A percentile compares a stretch with the other conserved stretches of the same genome.
These are phyloP conservation scores for Skeletonema tropicum DNA, from an alignment of 108 stramenopile genomes.

Conservation along the genomic window DNA sequence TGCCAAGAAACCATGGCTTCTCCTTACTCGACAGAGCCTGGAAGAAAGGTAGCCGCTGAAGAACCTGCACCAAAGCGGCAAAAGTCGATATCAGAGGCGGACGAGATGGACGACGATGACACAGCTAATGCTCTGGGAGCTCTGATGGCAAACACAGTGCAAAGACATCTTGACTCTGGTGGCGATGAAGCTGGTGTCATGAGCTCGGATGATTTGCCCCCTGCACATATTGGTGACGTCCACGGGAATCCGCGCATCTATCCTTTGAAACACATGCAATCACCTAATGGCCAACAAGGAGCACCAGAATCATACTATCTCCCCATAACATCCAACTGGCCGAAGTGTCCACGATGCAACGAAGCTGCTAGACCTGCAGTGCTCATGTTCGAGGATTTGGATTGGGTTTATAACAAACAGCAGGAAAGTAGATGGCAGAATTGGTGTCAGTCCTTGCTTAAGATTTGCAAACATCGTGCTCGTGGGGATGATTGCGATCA, in stretches of 20 bases:
- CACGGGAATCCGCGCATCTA: slow-evolving; percentile 23
- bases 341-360: slow-evolving; percentile 46
- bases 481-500: neutral
- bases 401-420: slow-evolving; percentile 33
- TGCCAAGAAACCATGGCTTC: slow-evolving; percentile 22
- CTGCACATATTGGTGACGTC: slow-evolving; percentile 41
- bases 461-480: slow-evolving; percentile 30
- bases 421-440: slow-evolving; percentile 36
- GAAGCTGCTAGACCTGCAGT: slow-evolving; percentile 42
- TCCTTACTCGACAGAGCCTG: slow-evolving; percentile 10
- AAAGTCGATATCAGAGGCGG: neutral
- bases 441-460: slow-evolving; percentile 38
- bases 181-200: neutral
- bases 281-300: slow-evolving; percentile 10
- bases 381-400: slow-evolving; percentile 48
- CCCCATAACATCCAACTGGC: slow-evolving; percentile 28
- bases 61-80: slow-evolving; percentile 14
- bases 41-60: neutral
- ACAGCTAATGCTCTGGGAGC: slow-evolving; percentile 7
- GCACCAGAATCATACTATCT: slow-evolving; percentile 13
- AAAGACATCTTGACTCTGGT: neutral
- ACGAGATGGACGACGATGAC: slow-evolving; percentile 5
- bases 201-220: neutral
- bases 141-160: slow-evolving; percentile 6
- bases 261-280: slow-evolving; percentile 22